These are phyloP conservation scores for Neofusicoccum laricinum DNA, from an alignment of 2,329 filamentous ascomycete species.

Conservation along the genomic window DNA sequence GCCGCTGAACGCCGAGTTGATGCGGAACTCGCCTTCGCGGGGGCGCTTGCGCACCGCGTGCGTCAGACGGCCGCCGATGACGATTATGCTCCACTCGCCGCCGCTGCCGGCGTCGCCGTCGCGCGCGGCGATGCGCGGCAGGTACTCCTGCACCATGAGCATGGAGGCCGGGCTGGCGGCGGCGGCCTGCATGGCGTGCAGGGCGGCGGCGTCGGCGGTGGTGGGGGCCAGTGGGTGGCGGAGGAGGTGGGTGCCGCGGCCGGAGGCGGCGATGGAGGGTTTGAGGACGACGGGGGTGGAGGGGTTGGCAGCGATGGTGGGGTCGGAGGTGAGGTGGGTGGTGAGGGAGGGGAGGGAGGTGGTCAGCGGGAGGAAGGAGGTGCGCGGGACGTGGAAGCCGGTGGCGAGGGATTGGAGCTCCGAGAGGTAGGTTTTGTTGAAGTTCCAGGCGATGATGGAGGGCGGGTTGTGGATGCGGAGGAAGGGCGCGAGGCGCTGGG, in stretches of 20 bases:
- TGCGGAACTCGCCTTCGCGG: constrained; percentile 1
- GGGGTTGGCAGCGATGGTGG: background rate
- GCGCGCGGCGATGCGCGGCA: background rate
- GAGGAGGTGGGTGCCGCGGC: constrained; percentile 1
- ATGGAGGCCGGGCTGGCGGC: background rate
- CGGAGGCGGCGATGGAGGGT: constrained; percentile 10
- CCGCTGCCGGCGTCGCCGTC: background rate
- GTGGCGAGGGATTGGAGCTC: background rate
- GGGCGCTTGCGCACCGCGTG: constrained; percentile 14
- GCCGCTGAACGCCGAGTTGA: constrained; percentile 12
- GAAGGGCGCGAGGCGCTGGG: constrained; percentile 3
- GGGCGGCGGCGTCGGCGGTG: background rate
- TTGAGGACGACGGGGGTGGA: constrained; percentile 4
- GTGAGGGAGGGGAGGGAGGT: background rate
- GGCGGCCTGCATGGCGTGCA: background rate
- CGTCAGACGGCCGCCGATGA: background rate
- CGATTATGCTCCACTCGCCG: constrained; percentile 15
- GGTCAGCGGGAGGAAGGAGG: background rate
- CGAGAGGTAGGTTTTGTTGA: constrained; percentile 15
- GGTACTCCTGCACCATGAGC: constrained; percentile 14
- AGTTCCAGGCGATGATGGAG: constrained; percentile 5
- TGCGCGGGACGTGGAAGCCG: constrained; percentile 1
- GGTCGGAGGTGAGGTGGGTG: background rate
- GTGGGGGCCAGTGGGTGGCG: background rate
- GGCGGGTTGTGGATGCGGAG: constrained; percentile 14